Percentiles rank a stretch among this genome's conserved stretches.
These are phyloP conservation scores for Phytopythium ostracodes DNA, from an alignment of 352 stramenopile species.

Conservation along the genomic window DNA sequence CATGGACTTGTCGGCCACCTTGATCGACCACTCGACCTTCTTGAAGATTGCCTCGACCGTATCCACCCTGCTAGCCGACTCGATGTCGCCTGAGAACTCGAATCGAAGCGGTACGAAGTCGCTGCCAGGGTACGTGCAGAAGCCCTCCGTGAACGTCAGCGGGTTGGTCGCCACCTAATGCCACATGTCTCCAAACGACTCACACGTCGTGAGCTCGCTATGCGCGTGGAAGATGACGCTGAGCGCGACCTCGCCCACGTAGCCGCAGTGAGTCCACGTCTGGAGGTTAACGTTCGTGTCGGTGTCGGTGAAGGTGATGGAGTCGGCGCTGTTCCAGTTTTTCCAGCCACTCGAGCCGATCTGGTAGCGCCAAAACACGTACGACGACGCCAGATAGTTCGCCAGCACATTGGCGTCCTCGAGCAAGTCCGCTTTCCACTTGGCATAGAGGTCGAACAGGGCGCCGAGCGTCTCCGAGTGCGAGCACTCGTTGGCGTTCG, in stretches of 20 bases:
- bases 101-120: not conserved
- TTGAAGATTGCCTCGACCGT: not conserved
- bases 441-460: not conserved
- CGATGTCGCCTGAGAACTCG: not conserved
- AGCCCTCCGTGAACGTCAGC: not conserved
- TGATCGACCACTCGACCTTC: not conserved
- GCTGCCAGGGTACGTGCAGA: not conserved
- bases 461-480: no score
- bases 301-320: not conserved
- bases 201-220: not conserved
- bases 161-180: not conserved
- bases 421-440: not conserved
- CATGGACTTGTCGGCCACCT: not conserved
- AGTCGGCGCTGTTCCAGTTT: not conserved
- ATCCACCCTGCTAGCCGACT: not conserved
- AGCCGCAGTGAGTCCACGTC: not conserved
- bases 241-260: not conserved
- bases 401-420: not conserved
- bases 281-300: not conserved
- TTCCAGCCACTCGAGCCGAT: not conserved
- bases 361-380: slow-evolving; percentile 2
- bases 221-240: not conserved
- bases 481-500: no score
- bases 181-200: not conserved
- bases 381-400: not conserved